Evolutionary conservation across 257 asterid species (phyloP).

Genomic region (Lantana camara): DNA sequence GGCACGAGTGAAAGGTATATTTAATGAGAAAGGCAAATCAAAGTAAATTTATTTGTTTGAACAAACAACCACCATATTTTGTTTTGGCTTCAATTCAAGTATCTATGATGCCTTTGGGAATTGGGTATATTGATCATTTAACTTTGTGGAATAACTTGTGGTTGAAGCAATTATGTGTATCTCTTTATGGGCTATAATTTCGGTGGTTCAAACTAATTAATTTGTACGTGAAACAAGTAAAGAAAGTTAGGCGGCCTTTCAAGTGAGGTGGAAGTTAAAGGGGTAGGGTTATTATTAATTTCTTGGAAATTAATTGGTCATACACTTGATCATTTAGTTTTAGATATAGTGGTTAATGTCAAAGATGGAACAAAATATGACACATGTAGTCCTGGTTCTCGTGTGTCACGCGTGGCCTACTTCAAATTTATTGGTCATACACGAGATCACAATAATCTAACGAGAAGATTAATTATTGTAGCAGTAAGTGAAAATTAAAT

Average conservation of each 20-base stretch:
- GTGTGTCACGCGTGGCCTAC: no score
- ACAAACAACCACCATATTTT: not conserved
- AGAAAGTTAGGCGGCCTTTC: not conserved
- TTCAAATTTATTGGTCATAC: no score
- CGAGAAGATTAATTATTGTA: no score
- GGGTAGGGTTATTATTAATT: not conserved
- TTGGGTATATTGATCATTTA: slow-evolving; percentile 23
- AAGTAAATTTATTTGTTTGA: slow-evolving; percentile 15
- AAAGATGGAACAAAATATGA: no score
- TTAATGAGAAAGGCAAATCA: slow-evolving; percentile 5
- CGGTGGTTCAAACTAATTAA: not conserved
- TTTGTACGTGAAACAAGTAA: not conserved
- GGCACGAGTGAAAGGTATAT: slow-evolving; percentile 25
- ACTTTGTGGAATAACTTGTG: slow-evolving; percentile 11
- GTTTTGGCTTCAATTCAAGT: slow-evolving; percentile 12
- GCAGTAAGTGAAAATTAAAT: no score
- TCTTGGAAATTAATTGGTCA: not conserved
- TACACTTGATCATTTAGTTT: not conserved
- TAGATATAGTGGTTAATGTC: not conserved
- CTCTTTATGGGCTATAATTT: not conserved
- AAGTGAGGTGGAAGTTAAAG: no score
- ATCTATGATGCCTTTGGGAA: slow-evolving; percentile 16
- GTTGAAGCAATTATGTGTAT: not conserved
- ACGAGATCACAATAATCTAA: no score
- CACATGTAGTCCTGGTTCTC: not conserved